phyloP scores from a whole-genome alignment of 2,329 filamentous ascomycete species.

The Ophiocordyceps australis region DNA sequence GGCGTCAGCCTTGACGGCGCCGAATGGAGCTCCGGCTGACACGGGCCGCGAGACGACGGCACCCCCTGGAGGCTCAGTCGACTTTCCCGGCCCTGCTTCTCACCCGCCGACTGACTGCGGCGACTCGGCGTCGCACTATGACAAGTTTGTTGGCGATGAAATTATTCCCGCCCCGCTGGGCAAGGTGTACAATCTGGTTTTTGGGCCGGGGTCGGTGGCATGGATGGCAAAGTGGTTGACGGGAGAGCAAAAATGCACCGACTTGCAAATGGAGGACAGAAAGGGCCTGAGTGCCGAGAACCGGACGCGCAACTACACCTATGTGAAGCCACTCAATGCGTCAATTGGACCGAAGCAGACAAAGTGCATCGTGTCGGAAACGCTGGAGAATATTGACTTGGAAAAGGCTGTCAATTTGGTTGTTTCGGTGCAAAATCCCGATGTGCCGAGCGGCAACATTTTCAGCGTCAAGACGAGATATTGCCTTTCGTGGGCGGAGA shows the following conservation, averaged over 20 bases:
- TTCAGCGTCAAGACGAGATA: conserved; percentile 90
- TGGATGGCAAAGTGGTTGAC: conserved; percentile 82
- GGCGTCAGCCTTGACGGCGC: conserved; percentile 35
- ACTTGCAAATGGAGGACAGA: conserved; percentile 77
- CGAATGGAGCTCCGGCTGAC: conserved; percentile 25
- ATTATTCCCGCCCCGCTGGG: conserved; percentile 73
- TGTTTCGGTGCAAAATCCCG: conserved; percentile 73
- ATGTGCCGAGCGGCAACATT: conserved; percentile 85
- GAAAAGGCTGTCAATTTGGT: conserved; percentile 76
- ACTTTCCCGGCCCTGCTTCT: conserved; percentile 70
- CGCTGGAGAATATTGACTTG: conserved; percentile 66
- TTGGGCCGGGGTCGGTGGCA: conserved; percentile 57
- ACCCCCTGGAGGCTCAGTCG: conserved; percentile 24
- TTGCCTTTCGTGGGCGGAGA: conserved; percentile 81
- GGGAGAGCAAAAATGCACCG: conserved; percentile 72
- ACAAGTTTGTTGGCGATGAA: conserved; percentile 73
- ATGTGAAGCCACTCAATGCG: conserved; percentile 77
- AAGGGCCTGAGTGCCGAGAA: conserved; percentile 60
- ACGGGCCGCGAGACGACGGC: conserved; percentile 29
- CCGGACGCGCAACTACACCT: conserved; percentile 58
- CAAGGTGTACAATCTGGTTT: conserved; percentile 77
- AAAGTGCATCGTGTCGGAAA: conserved; percentile 79
- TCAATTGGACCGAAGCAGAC: conserved; percentile 86
- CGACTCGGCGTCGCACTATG: conserved; percentile 63
- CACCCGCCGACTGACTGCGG: conserved; percentile 77